Percentiles rank a stretch among this genome's conserved stretches.
These are phyloP conservation scores for Stramenopiles sp. DNA, from an alignment of 352 stramenopile genomes.

Conservation along the genomic window DNA sequence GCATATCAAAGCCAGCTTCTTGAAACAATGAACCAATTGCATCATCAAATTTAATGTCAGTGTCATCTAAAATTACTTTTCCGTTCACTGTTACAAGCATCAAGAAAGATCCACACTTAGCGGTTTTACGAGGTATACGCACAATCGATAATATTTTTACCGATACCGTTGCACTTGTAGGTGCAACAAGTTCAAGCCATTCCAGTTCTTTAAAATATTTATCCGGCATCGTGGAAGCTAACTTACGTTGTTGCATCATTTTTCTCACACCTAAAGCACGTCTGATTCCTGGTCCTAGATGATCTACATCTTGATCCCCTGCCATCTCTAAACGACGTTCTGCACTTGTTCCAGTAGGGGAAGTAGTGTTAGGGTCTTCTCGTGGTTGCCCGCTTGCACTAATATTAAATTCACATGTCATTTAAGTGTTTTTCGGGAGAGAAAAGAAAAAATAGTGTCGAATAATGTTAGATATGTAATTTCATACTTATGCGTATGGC, in stretches of 20 bases:
- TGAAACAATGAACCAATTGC: not conserved
- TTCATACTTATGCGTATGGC: no score
- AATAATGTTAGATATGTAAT: no score
- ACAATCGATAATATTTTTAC: not conserved
- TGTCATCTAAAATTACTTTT: not conserved
- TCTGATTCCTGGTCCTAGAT: not conserved
- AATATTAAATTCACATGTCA: no score
- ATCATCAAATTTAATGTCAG: not conserved
- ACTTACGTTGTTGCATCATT: not conserved
- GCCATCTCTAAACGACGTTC: not conserved
- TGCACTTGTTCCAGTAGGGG: no score
- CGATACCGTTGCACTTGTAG: not conserved
- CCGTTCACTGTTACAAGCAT: not conserved
- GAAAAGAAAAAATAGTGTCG: no score
- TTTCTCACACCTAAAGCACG: not conserved
- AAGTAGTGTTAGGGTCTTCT: not conserved
- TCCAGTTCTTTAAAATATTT: not conserved
- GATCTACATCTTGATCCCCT: not conserved
- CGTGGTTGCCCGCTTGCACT: not conserved
- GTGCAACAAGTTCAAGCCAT: not conserved
- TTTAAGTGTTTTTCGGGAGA: no score
- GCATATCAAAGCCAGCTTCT: not conserved
- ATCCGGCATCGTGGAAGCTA: not conserved
- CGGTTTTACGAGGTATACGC: not conserved
- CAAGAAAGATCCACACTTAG: not conserved